phyloP scores from a whole-genome alignment of 208 protist genomes.

The Leptomonas seymouri region DNA sequence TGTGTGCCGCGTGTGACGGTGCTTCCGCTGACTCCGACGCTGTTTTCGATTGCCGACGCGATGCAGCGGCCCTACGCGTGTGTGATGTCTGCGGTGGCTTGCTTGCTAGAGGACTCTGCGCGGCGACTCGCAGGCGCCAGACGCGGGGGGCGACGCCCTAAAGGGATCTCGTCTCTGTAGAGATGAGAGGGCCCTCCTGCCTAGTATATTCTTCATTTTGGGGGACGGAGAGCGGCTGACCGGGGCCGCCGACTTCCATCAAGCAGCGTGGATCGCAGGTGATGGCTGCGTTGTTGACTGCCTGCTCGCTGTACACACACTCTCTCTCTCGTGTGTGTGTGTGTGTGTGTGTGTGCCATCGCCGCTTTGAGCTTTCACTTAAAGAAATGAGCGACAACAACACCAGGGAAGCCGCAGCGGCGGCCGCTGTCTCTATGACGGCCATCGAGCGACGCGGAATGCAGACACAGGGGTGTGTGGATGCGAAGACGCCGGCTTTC shows the following conservation, averaged over 20 bases:
- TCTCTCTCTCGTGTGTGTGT: background rate
- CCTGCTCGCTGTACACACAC: background rate
- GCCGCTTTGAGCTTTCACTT: no score
- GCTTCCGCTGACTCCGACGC: constrained; percentile 41
- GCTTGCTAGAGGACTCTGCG: constrained; percentile 23
- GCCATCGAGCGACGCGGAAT: no score
- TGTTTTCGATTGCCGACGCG: constrained; percentile 36
- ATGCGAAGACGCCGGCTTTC: background rate
- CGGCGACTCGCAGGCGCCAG: constrained; percentile 1
- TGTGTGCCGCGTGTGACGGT: constrained; percentile 41
- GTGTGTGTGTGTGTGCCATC: constrained; percentile 3
- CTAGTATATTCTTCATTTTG: no score
- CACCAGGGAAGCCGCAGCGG: no score
- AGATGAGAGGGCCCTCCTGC: no score
- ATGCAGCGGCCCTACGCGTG: constrained; percentile 42
- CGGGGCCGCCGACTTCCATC: no score
- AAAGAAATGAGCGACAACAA: background rate
- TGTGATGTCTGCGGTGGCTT: constrained; percentile 12
- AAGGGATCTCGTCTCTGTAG: no score
- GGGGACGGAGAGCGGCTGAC: no score
- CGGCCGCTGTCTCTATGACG: no score
- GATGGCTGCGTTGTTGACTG: background rate
- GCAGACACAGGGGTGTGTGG: no score
- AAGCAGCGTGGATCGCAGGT: no score
- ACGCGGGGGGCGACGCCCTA: background rate